Evolutionary conservation across 225 moss, liverwort and hornwort species (phyloP).

Genomic region (Pseudoscleropodium purum): DNA sequence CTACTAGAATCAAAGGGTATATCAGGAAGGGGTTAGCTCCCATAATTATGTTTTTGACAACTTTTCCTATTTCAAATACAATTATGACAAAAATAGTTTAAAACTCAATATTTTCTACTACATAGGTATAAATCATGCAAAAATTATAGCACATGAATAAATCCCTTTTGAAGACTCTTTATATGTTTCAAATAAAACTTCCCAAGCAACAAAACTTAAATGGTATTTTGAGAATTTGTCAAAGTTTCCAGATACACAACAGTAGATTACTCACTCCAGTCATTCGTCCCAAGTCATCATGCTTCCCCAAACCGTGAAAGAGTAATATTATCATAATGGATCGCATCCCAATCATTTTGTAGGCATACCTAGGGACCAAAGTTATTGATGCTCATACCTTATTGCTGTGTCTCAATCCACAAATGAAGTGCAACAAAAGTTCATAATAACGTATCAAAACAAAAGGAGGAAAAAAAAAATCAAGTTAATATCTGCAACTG

Average conservation of each 20-base stretch:
- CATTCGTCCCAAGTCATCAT: background rate
- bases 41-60: no score
- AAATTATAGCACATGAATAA: no score
- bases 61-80: no score
- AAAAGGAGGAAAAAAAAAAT: background rate
- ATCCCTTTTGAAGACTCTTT: no score
- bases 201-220: background rate
- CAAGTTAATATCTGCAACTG: background rate
- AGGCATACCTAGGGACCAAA: background rate
- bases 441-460: background rate
- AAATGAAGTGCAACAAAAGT: background rate
- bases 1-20: no score
- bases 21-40: no score
- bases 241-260: background rate
- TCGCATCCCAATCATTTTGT: background rate
- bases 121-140: no score
- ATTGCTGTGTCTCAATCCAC: background rate
- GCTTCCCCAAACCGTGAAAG: background rate
- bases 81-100: no score
- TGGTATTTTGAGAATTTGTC: background rate
- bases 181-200: background rate
- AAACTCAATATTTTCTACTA: no score
- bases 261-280: background rate
- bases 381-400: background rate
- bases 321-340: background rate